phyloP scores from a whole-genome alignment of 352 stramenopile genomes.

The Hyphochytrium catenoides region DNA sequence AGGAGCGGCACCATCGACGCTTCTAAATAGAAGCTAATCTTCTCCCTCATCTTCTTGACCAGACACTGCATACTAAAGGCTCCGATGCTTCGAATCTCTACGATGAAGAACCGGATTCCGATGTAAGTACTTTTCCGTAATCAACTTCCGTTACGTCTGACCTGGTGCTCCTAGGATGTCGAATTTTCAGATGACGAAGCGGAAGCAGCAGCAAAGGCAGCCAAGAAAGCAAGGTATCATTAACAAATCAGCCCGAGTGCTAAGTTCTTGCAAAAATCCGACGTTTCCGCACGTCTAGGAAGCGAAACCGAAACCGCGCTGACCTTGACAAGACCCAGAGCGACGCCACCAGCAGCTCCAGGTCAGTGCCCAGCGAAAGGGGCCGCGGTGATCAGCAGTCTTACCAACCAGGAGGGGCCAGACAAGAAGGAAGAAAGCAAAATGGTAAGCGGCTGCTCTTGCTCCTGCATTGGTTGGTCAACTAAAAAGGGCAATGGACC shows the following conservation, averaged over 20 bases:
- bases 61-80: constrained; percentile 43
- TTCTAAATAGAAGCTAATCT: too few species aligned
- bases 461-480: neutral
- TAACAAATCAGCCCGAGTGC: neutral
- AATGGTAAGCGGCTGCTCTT: too few species aligned
- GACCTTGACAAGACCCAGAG: too few species aligned
- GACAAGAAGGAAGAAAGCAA: too few species aligned
- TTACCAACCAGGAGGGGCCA: constrained; percentile 6
- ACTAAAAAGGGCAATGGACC: neutral
- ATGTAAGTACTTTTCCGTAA: too few species aligned
- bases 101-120: constrained; percentile 31
- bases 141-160: too few species aligned
- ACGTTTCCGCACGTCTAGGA: constrained; percentile 9
- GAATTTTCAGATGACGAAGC: constrained; percentile 57
- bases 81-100: constrained; percentile 60
- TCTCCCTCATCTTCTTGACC: too few species aligned
- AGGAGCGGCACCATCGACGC: too few species aligned
- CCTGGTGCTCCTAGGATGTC: too few species aligned
- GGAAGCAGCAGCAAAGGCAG: constrained; percentile 32
- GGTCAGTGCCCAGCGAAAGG: too few species aligned
- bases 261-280: neutral
- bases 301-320: constrained; percentile 5
- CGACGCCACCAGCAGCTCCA: too few species aligned
- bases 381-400: constrained; percentile 6
- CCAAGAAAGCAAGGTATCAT: constrained; percentile 29